phyloP scores from a whole-genome alignment of 148 eudicot species.

The Beta vulgaris region DNA sequence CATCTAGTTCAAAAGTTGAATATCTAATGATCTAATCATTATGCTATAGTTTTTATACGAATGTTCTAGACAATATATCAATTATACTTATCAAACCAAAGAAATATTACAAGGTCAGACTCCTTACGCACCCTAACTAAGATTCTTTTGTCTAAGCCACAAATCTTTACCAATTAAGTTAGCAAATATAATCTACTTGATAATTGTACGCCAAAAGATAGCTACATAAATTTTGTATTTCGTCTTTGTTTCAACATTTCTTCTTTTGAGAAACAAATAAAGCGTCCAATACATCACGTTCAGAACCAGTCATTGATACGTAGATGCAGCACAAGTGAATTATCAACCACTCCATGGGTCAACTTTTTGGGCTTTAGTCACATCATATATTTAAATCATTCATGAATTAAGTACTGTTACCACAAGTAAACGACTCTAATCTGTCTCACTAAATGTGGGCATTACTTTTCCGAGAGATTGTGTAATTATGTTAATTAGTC shows the following conservation, averaged over 20 bases:
- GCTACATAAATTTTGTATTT: too few species aligned
- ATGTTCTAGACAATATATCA: too few species aligned
- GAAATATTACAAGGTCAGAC: too few species aligned
- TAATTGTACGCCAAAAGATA: not conserved
- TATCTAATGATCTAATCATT: too few species aligned
- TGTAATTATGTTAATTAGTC: too few species aligned
- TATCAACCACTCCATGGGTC: slow-evolving; percentile 9
- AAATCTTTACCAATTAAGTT: too few species aligned
- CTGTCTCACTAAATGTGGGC: slow-evolving; percentile 2
- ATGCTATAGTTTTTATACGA: too few species aligned
- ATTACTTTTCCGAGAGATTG: not conserved
- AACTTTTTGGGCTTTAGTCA: slow-evolving; percentile 6
- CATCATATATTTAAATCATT: not conserved
- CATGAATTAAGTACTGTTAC: not conserved
- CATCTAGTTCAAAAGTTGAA: too few species aligned
- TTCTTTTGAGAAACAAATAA: slow-evolving; percentile 11
- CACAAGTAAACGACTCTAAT: too few species aligned
- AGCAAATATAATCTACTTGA: not conserved
- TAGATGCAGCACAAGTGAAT: not conserved
- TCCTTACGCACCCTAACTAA: too few species aligned
- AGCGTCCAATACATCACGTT: slow-evolving; percentile 22
- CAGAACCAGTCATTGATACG: slow-evolving; percentile 9
- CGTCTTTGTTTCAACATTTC: not conserved
- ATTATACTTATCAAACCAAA: too few species aligned
- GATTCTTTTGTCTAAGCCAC: too few species aligned